Evolutionary conservation across 768 basidiomycete species (phyloP).

Genomic region (Auriculariales sp.): DNA sequence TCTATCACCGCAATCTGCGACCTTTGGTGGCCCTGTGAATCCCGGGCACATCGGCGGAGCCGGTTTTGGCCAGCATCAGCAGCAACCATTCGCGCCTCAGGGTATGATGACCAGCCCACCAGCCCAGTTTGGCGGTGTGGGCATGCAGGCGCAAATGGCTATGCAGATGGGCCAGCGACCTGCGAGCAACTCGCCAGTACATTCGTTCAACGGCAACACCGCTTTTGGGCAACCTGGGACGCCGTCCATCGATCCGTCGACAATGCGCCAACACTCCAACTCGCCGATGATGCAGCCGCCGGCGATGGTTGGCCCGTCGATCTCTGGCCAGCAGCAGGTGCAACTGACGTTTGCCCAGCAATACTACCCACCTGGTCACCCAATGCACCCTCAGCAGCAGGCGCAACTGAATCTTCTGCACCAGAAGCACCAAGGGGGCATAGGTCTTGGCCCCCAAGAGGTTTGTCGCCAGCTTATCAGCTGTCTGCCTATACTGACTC

Average conservation of each 20-base stretch:
- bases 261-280: neutral
- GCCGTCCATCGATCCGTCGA: no score
- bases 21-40: no score
- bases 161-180: no score
- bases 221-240: neutral
- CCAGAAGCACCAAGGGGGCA: neutral
- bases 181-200: neutral
- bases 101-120: neutral
- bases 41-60: no score
- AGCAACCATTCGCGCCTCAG: neutral
- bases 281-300: neutral
- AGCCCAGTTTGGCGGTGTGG: no score
- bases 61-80: no score
- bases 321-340: neutral
- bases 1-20: no score
- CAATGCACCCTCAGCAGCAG: neutral
- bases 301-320: neutral
- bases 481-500: no score
- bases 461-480: no score
- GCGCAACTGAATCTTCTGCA: neutral
- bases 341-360: neutral
- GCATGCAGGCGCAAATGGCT: neutral
- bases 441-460: no score
- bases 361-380: neutral
- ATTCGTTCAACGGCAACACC: neutral